Evolutionary conservation across 169 alveolate species (phyloP).

Genomic region (Eimeria mitis): DNA sequence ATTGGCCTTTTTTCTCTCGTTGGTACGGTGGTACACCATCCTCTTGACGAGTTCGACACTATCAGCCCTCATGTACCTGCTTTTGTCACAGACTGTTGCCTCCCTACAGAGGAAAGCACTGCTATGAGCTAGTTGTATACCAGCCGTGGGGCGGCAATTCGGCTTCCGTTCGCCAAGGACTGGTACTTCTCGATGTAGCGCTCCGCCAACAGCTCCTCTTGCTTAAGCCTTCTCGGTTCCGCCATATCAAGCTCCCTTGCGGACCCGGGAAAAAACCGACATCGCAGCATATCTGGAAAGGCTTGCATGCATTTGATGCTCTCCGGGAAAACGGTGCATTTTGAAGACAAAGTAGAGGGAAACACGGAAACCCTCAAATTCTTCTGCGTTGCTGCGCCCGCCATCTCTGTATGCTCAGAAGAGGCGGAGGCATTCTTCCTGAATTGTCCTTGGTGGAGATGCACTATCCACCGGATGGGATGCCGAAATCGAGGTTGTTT

Average conservation of each 20-base stretch:
- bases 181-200: not conserved
- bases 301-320: not conserved
- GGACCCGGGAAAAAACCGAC: not conserved
- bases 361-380: no score
- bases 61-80: not conserved
- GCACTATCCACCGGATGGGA: no score
- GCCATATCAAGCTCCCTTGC: not conserved
- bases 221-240: not conserved
- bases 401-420: no score
- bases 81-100: not conserved
- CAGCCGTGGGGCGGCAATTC: not conserved
- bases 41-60: not conserved
- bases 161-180: not conserved
- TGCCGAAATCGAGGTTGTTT: no score
- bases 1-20: not conserved
- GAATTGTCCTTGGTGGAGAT: no score
- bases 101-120: not conserved
- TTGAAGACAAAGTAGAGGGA: no score
- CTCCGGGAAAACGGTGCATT: not conserved
- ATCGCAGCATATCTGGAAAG: not conserved
- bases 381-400: no score
- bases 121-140: not conserved
- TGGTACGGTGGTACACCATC: not conserved
- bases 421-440: no score
- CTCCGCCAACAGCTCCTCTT: not conserved